Conservation (phyloP, 2,329 filamentous ascomycete species). For the Zalaria obscura region DNA sequence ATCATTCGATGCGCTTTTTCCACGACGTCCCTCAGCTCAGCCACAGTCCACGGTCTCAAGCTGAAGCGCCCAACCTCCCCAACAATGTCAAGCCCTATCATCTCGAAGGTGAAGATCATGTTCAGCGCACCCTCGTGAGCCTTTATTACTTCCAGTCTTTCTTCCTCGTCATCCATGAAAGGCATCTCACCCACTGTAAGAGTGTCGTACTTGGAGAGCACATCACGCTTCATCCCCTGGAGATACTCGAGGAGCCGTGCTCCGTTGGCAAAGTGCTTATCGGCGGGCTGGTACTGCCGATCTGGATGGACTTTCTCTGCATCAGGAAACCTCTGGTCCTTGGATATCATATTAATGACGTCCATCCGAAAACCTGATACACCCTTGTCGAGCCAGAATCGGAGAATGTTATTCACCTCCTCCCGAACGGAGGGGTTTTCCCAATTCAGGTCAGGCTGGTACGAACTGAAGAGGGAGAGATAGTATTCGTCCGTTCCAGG, state of each 20-base stretch:
- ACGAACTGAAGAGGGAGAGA: slow-evolving; percentile 56
- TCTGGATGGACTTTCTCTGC: neutral
- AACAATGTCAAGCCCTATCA: slow-evolving; percentile 31
- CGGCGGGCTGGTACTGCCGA: slow-evolving; percentile 2
- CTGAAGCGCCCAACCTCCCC: slow-evolving; percentile 25
- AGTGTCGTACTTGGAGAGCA: slow-evolving; percentile 31
- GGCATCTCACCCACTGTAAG: slow-evolving; percentile 37
- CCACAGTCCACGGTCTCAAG: slow-evolving; percentile 29
- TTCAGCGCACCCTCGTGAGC: slow-evolving; percentile 42
- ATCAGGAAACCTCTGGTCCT: slow-evolving; percentile 6
- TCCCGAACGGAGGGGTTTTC: slow-evolving; percentile 51
- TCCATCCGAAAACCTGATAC: slow-evolving; percentile 29
- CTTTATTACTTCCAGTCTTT: slow-evolving; percentile 36
- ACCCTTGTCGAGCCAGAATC: slow-evolving; percentile 60
- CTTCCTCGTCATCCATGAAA: slow-evolving; percentile 29
- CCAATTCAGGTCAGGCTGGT: slow-evolving; percentile 75
- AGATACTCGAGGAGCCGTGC: slow-evolving; percentile 32
- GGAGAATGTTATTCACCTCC: slow-evolving; percentile 48
- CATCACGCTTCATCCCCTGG: slow-evolving; percentile 23
- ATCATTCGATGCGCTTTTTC: slow-evolving; percentile 44
- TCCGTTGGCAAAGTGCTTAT: slow-evolving; percentile 8
- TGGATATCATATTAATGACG: slow-evolving; percentile 6
- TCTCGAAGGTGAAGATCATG: slow-evolving; percentile 59
- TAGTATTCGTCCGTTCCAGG: slow-evolving; percentile 58
- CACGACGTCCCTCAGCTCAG: slow-evolving; percentile 38